Percentiles rank a stretch among this genome's conserved stretches.
Evolutionary conservation across 345 rosid genomes (phyloP).

Genomic region (Melaleuca quinquenervia): DNA sequence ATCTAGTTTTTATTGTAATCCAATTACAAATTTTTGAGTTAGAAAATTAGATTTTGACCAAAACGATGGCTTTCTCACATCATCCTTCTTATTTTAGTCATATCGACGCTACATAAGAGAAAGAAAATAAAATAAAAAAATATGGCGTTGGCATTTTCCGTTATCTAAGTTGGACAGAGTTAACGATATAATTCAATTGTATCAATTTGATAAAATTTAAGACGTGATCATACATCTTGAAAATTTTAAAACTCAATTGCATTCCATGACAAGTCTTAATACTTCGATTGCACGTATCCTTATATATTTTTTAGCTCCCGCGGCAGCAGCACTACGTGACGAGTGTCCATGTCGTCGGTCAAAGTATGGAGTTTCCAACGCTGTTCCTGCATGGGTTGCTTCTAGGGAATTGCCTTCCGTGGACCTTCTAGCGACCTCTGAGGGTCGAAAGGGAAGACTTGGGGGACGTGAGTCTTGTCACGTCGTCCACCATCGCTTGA

Average conservation of each 20-base stretch:
- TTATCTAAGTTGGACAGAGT: fast-evolving
- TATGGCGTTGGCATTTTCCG: fast-evolving
- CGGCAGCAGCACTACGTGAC: not conserved
- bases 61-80: not conserved
- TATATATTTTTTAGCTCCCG: not conserved
- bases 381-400: not conserved
- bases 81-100: not conserved
- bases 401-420: not conserved
- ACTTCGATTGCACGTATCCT: fast-evolving
- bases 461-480: not conserved
- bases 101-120: fast-evolving
- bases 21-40: not conserved
- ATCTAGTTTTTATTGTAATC: not conserved
- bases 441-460: not conserved
- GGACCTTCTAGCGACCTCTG: not conserved
- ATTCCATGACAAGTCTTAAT: not conserved
- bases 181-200: fast-evolving
- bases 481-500: not conserved
- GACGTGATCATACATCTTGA: fast-evolving
- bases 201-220: fast-evolving
- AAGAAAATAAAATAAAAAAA: not conserved
- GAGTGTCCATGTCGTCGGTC: not conserved
- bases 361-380: not conserved
- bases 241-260: fast-evolving
- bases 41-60: not conserved